Conservation (phyloP, 768 basidiomycete genomes). For the Lactarius psammicola region DNA sequence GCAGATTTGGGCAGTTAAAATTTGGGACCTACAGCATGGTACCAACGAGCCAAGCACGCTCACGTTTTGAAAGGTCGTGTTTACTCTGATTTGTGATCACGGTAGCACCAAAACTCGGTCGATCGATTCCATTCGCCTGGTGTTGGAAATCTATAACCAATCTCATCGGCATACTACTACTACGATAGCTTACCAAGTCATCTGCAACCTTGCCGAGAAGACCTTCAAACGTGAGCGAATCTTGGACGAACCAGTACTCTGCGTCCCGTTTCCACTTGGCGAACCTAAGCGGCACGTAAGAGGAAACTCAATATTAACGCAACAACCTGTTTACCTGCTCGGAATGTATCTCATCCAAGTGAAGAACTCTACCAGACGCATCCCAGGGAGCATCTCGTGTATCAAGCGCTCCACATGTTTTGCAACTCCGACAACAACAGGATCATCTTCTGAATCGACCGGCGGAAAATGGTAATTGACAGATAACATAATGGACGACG, state of each 20-base stretch:
- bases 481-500: conserved; percentile 31
- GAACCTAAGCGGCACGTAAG: neutral
- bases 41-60: neutral
- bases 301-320: neutral
- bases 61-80: neutral
- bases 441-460: conserved; percentile 18
- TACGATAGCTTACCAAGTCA: neutral
- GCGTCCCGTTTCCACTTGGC: conserved; percentile 22
- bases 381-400: neutral
- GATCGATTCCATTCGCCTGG: conserved; percentile 4
- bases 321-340: neutral
- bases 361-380: neutral
- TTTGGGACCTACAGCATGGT: conserved; percentile 20
- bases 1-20: neutral
- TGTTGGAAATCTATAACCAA: neutral
- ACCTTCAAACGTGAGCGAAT: conserved; percentile 11
- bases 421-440: neutral
- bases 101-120: conserved; percentile 5
- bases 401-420: neutral
- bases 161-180: neutral
- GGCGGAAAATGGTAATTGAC: conserved; percentile 11
- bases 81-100: conserved; percentile 3
- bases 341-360: conserved; percentile 6
- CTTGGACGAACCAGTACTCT: conserved; percentile 12
- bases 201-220: neutral